Evolutionary conservation across 148 eudicot species (phyloP), one percentile per base, ranked within the genome.

Genomic region (Euryodendron excelsum): DNA sequence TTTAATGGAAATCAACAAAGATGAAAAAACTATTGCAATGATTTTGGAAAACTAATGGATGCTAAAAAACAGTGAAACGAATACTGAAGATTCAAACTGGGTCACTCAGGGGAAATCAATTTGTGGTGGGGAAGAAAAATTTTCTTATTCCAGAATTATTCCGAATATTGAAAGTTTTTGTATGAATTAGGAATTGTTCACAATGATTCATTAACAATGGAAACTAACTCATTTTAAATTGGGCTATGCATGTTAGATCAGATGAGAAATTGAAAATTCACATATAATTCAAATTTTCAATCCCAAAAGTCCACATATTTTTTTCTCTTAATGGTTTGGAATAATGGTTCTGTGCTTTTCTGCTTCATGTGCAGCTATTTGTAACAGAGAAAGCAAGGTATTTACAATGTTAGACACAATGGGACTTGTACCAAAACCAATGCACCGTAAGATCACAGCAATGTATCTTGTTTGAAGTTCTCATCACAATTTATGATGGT

Each of bases 311-410:
- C 3, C 5, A 18, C 2, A 2, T n/a, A 55, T 8, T 73, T 74
- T 37, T 74, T 27, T 41, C 5, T 61, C 0, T 39, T 37, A 61
- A 4, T 75, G 56, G 48, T 28, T 44, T 71, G 60, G 48, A 71
- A 71, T 71, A 39, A 50, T 28, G 37, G 36, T 48, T 71, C 41
- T 41, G 30, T 36, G 23, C 5, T 71, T 73, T 82, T 77, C 59
- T 80, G 80, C 81, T 85, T 86, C 72, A 83, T 87, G 63, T 82
- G 88, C 97, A 96, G 99, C 90, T 89, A 85, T 93, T 74, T 96
- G 98, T 81, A 96, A 93, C 86, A 92, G 84, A 85, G 97, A 89
- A 44, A 91, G 99, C 80, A 89, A 84, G 77, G 93, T 96, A 23
- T 91, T 82, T 85, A 66, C 80, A 34, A 83, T 92, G 90, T 77